These are phyloP conservation scores for Catenaria anguillulae DNA, from an alignment of 371 early-diverging fungal species.

Conservation along the genomic window DNA sequence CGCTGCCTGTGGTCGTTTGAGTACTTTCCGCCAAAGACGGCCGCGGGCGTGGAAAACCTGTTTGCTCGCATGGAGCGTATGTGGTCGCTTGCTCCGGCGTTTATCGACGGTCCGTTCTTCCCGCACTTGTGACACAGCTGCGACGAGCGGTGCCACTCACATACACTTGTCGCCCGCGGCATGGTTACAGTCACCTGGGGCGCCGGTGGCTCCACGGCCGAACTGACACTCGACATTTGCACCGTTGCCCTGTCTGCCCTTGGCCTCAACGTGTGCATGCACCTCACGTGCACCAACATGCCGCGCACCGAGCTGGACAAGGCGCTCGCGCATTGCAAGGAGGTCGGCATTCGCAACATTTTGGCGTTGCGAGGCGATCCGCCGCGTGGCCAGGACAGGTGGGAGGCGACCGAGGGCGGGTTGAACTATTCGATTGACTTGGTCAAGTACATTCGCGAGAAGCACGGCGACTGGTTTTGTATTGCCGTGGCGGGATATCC, in stretches of 20 bases:
- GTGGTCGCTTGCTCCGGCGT: conserved; percentile 82
- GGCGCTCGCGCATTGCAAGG: conserved; percentile 72
- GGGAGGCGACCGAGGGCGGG: conserved; percentile 61
- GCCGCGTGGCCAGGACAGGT: conserved; percentile 68
- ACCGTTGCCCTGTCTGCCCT: conserved; percentile 78
- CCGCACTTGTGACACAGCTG: too few species aligned
- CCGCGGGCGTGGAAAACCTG: conserved; percentile 76
- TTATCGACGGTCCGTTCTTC: too few species aligned
- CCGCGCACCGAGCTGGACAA: conserved; percentile 66
- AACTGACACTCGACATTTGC: conserved; percentile 72
- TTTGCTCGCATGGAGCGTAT: conserved; percentile 84
- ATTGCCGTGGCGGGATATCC: conserved; percentile 85
- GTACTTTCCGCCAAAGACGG: conserved; percentile 92
- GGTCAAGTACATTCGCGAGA: conserved; percentile 69
- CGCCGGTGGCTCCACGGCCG: conserved; percentile 81
- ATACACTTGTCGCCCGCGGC: too few species aligned
- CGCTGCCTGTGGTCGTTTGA: conserved; percentile 80
- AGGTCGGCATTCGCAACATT: conserved; percentile 85
- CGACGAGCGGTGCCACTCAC: too few species aligned
- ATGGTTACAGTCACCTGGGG: conserved; percentile 97
- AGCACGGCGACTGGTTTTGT: conserved; percentile 88
- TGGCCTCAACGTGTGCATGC: conserved; percentile 91
- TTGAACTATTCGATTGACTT: conserved; percentile 71
- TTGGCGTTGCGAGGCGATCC: conserved; percentile 90
- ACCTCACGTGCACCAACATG: conserved; percentile 94